Conservation (phyloP, 352 stramenopile genomes). For the Phytophthora agathidicida region DNA sequence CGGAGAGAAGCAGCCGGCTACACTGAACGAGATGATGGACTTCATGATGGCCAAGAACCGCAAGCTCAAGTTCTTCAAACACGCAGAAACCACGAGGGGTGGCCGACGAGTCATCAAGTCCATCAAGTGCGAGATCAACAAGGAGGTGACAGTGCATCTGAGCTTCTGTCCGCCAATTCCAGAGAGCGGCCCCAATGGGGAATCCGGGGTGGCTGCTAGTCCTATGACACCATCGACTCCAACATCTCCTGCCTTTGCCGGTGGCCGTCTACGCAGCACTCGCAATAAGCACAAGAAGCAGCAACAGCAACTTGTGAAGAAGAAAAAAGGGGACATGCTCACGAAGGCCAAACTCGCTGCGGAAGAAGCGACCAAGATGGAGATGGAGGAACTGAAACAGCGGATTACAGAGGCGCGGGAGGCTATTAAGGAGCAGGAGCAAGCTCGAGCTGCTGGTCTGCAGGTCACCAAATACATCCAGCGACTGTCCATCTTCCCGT, state of each 20-base stretch:
- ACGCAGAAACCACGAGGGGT: constrained; percentile 82
- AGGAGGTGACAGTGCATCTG: constrained; percentile 85
- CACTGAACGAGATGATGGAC: constrained; percentile 91
- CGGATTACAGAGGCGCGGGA: constrained; percentile 81
- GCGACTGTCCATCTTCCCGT: constrained; percentile 79
- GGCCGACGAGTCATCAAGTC: constrained; percentile 87
- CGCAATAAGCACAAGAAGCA: constrained; percentile 89
- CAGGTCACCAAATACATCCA: constrained; percentile 90
- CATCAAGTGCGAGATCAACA: constrained; percentile 88
- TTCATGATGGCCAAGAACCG: constrained; percentile 90
- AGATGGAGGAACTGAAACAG: constrained; percentile 88
- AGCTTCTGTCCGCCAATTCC: constrained; percentile 83
- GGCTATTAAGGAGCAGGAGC: constrained; percentile 82
- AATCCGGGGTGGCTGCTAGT: constrained; percentile 79
- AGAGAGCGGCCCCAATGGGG: constrained; percentile 80
- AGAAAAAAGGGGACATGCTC: constrained; percentile 89
- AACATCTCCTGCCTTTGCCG: constrained; percentile 76
- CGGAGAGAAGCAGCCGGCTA: constrained; percentile 84
- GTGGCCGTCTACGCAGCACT: constrained; percentile 71
- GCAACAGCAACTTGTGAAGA: constrained; percentile 84
- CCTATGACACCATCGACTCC: constrained; percentile 89
- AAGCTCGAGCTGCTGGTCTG: constrained; percentile 65
- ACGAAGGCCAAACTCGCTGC: constrained; percentile 86
- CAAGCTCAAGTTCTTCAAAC: constrained; percentile 91
- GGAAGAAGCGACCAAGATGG: constrained; percentile 87